A percentile compares a stretch with the other conserved stretches of the same genome.
These are phyloP conservation scores for Tulasnella sp. DNA, from an alignment of 768 basidiomycete genomes.

Conservation along the genomic window DNA sequence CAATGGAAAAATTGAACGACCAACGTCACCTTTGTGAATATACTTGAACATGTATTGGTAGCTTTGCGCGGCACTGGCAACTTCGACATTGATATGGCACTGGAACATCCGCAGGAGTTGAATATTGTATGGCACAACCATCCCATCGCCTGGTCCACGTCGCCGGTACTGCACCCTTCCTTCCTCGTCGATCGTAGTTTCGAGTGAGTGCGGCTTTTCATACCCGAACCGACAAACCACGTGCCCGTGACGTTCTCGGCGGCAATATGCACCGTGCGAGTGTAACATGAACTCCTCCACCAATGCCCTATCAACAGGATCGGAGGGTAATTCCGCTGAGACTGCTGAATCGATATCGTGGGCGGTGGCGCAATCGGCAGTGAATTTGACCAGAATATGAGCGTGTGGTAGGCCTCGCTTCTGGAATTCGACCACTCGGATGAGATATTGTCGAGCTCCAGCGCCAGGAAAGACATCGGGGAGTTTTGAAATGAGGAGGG, in stretches of 20 bases:
- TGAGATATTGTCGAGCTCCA: slow-evolving; percentile 36
- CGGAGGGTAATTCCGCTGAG: slow-evolving; percentile 38
- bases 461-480: slow-evolving; percentile 37
- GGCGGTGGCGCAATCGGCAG: slow-evolving; percentile 31
- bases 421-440: slow-evolving; percentile 43
- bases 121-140: slow-evolving; percentile 16
- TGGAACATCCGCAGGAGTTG: slow-evolving; percentile 25
- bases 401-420: slow-evolving; percentile 44
- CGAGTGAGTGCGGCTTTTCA: slow-evolving; percentile 29
- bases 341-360: slow-evolving; percentile 37
- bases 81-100: slow-evolving; percentile 27
- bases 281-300: slow-evolving; percentile 40
- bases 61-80: background rate
- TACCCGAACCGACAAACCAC: slow-evolving; percentile 32
- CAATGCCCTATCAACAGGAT: slow-evolving; percentile 32
- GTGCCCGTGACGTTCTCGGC: slow-evolving; percentile 29
- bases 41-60: slow-evolving; percentile 30
- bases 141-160: slow-evolving; percentile 8
- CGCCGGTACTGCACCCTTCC: slow-evolving; percentile 31
- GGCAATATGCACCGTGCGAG: slow-evolving; percentile 38
- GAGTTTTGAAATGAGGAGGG: slow-evolving; percentile 32
- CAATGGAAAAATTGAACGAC: no score
- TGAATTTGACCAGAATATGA: slow-evolving; percentile 41
- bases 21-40: slow-evolving; percentile 27
- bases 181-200: slow-evolving; percentile 34